phyloP scores from a whole-genome alignment of 805 yeast genomes.

The Metschnikowia sp. region DNA sequence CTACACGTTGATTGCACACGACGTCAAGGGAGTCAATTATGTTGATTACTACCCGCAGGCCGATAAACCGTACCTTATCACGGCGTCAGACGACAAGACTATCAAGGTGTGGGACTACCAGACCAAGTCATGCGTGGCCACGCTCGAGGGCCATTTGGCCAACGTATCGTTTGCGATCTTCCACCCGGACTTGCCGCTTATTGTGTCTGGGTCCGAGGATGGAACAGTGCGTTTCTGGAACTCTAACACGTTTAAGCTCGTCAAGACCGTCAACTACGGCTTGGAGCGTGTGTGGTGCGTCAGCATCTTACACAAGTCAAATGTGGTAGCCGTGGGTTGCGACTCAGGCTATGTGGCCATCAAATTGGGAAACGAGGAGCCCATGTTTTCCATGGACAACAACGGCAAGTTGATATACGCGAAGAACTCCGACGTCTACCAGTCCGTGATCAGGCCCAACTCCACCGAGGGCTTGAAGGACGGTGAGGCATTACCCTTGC shows the following conservation, averaged over 20 bases:
- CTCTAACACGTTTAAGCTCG: conserved; percentile 87
- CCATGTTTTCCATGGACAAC: conserved; percentile 88
- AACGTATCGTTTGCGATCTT: conserved; percentile 96
- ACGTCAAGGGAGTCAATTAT: conserved; percentile 88
- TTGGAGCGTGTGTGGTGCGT: conserved; percentile 98
- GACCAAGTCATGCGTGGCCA: conserved; percentile 92
- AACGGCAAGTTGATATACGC: conserved; percentile 91
- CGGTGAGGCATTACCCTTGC: conserved; percentile 74
- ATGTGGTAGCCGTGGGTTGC: conserved; percentile 85
- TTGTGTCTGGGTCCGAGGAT: conserved; percentile 96
- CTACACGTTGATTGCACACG: conserved; percentile 88
- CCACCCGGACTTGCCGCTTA: conserved; percentile 96
- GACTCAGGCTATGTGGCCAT: conserved; percentile 91
- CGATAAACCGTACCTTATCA: conserved; percentile 93
- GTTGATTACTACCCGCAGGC: conserved; percentile 97
- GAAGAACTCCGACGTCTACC: conserved; percentile 84
- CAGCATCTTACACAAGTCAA: conserved; percentile 64
- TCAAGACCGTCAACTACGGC: conserved; percentile 85
- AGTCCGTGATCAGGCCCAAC: conserved; percentile 67
- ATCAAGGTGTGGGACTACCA: conserved; percentile 95
- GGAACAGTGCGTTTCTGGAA: conserved; percentile 94
- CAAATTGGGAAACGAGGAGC: conserved; percentile 91
- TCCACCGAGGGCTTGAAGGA: conserved; percentile 67
- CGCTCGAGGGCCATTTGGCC: conserved; percentile 87
- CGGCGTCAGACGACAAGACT: conserved; percentile 87